Evolutionary conservation across 2,329 filamentous ascomycete species (phyloP).

Genomic region (Periconia digitata): DNA sequence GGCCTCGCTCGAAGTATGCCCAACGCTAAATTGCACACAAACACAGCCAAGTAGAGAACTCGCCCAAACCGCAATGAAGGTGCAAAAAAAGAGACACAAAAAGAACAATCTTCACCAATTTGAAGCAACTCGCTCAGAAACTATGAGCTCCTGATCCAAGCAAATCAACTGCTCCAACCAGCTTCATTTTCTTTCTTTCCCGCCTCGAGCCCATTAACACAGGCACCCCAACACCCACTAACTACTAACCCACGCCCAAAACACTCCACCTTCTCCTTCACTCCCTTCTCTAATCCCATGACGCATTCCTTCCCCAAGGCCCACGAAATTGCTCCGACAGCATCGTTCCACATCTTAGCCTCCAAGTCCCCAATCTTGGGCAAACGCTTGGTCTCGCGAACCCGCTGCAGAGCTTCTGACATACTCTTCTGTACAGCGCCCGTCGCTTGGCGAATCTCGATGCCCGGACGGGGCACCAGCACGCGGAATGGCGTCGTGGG

Average conservation of each 20-base stretch:
- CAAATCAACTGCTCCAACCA: too few species aligned
- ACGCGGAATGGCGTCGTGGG: constrained; percentile 22
- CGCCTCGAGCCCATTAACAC: background rate
- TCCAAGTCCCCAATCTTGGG: constrained; percentile 17
- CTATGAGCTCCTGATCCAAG: too few species aligned
- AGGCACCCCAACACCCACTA: background rate
- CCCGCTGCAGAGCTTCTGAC: constrained; percentile 22
- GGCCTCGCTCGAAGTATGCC: too few species aligned
- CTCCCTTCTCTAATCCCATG: constrained; percentile 17
- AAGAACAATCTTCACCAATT: too few species aligned
- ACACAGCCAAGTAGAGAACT: too few species aligned
- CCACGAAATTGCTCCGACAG: background rate
- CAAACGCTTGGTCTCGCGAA: constrained; percentile 24
- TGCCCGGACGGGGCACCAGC: constrained; percentile 15
- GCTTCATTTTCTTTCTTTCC: background rate
- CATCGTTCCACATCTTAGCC: constrained; percentile 1
- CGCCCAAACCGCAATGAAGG: too few species aligned
- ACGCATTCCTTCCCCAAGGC: background rate
- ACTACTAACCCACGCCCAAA: background rate
- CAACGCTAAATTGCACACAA: too few species aligned
- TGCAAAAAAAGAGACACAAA: too few species aligned
- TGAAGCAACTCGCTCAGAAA: too few species aligned
- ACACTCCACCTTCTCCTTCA: constrained; percentile 4
- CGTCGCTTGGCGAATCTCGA: constrained; percentile 23
- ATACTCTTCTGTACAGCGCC: too few species aligned